These are phyloP conservation scores for Passalora sequoiae DNA, from an alignment of 2,329 filamentous ascomycete genomes.

Conservation along the genomic window DNA sequence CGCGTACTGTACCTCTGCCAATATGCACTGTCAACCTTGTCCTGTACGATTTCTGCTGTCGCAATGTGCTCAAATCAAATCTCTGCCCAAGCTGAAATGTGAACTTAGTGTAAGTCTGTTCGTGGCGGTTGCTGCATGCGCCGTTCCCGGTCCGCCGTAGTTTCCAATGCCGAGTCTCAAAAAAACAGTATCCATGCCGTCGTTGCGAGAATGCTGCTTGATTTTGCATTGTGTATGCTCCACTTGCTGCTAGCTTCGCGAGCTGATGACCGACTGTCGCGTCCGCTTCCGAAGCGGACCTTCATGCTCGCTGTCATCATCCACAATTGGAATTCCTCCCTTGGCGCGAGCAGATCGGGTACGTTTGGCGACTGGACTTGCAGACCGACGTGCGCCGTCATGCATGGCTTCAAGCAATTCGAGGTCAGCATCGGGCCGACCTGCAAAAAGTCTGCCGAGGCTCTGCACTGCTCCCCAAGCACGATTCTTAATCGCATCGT, in stretches of 20 bases:
- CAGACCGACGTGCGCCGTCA: not conserved
- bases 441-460: constrained; percentile 1
- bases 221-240: too few relatives aligned
- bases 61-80: too few relatives aligned
- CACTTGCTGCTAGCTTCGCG: not conserved
- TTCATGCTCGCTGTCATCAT: not conserved
- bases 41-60: too few relatives aligned
- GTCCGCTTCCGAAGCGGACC: constrained; percentile 1
- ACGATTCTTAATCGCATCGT: constrained; percentile 3
- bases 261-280: constrained; percentile 4
- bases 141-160: too few relatives aligned
- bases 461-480: constrained; percentile 2
- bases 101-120: too few relatives aligned
- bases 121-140: too few relatives aligned
- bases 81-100: too few relatives aligned
- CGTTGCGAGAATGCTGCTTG: too few relatives aligned
- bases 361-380: constrained; percentile 3
- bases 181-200: too few relatives aligned
- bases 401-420: not conserved
- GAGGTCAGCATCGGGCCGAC: not conserved
- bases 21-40: too few relatives aligned
- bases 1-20: too few relatives aligned
- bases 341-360: not conserved
- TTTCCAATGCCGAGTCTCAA: too few relatives aligned
- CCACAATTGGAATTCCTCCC: not conserved